These are phyloP conservation scores for Stagonosporopsis tanaceti DNA, from an alignment of 2,329 filamentous ascomycete genomes.

Conservation along the genomic window DNA sequence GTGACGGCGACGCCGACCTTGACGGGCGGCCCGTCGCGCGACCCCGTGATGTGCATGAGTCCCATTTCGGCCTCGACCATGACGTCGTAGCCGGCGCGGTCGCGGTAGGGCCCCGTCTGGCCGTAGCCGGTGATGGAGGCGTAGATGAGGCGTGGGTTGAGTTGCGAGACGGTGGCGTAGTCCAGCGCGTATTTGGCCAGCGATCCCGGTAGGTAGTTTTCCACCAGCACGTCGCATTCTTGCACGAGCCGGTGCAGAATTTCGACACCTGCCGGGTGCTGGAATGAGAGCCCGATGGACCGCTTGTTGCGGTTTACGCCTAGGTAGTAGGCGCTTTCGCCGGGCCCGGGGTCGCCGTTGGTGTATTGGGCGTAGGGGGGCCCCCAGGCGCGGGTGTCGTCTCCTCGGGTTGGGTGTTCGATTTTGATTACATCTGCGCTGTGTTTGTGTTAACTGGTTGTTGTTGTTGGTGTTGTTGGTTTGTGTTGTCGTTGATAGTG, in stretches of 20 bases:
- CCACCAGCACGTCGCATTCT: constrained; percentile 90
- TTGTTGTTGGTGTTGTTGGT: constrained; percentile 24
- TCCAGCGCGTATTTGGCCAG: constrained; percentile 92
- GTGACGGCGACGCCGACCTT: constrained; percentile 98
- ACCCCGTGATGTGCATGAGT: constrained; percentile 97
- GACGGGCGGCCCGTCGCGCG: constrained; percentile 85
- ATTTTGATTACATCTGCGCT: constrained; percentile 98
- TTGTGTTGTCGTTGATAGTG: constrained; percentile 15
- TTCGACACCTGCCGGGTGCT: constrained; percentile 80
- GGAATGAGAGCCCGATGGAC: constrained; percentile 89
- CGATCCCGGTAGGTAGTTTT: constrained; percentile 93
- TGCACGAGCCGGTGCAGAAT: constrained; percentile 86
- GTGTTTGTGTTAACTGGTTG: constrained; percentile 26
- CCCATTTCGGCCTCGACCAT: constrained; percentile 99
- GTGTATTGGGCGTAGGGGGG: constrained; percentile 88
- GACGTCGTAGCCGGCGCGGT: constrained; percentile 93
- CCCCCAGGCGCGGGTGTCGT: constrained; percentile 96
- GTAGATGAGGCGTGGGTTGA: constrained; percentile 90
- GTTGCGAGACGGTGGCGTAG: constrained; percentile 77
- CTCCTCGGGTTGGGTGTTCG: constrained; percentile 78
- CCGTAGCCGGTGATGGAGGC: constrained; percentile 97
- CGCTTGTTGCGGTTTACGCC: constrained; percentile 98
- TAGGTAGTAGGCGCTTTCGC: constrained; percentile 95
- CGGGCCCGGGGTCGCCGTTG: constrained; percentile 68
- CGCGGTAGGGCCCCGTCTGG: constrained; percentile 88